Evolutionary conservation across 257 asterid species (phyloP).

Genomic region (Plectranthus barbatus): DNA sequence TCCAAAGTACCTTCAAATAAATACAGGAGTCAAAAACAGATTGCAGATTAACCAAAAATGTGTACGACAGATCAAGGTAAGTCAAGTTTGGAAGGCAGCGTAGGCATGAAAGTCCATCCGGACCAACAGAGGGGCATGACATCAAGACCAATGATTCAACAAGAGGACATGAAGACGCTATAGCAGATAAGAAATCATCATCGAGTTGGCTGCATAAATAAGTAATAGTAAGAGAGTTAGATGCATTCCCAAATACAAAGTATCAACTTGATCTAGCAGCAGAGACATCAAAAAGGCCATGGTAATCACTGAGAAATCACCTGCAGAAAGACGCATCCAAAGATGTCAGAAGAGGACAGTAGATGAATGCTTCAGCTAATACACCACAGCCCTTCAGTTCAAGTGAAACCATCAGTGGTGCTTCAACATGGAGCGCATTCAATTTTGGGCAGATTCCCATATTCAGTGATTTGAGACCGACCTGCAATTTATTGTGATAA

Average conservation of each 20-base stretch:
- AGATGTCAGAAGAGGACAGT: constrained; percentile 79
- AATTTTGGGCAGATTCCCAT: constrained; percentile 96
- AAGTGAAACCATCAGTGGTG: constrained; percentile 81
- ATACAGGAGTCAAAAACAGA: constrained; percentile 73
- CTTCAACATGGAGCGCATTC: constrained; percentile 63
- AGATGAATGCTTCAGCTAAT: constrained; percentile 65
- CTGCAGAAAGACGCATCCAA: constrained; percentile 97
- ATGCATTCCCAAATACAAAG: neutral
- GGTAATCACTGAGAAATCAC: constrained; percentile 21
- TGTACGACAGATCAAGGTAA: constrained; percentile 84
- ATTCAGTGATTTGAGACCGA: constrained; percentile 84
- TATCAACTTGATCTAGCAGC: neutral
- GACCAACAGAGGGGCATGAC: constrained; percentile 91
- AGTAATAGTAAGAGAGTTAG: constrained; percentile 11
- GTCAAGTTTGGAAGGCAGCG: constrained; percentile 60
- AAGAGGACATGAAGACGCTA: constrained; percentile 68
- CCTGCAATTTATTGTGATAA: constrained; percentile 36
- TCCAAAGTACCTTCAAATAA: constrained; percentile 53
- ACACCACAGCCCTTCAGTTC: constrained; percentile 98
- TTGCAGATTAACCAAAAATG: constrained; percentile 74
- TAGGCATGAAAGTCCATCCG: constrained; percentile 71
- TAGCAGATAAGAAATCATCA: constrained; percentile 90
- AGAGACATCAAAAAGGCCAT: neutral
- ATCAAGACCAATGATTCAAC: constrained; percentile 76
- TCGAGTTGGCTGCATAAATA: constrained; percentile 63